Evolutionary conservation across 2,329 filamentous ascomycete species (phyloP).

Genomic region (Fusarium sp.): DNA sequence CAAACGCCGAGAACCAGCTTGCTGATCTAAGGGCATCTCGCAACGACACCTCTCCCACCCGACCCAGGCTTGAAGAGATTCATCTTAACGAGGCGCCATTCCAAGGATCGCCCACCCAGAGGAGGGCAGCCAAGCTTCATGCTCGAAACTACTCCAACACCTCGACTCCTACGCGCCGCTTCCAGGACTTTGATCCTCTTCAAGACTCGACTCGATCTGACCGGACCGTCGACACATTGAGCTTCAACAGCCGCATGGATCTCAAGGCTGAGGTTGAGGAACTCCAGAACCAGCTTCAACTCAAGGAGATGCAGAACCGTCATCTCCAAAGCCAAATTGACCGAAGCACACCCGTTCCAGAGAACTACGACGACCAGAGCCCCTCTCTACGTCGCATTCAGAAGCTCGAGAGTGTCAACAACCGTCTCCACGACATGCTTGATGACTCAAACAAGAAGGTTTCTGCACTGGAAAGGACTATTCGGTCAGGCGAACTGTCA

Average conservation of each 20-base stretch:
- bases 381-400: slow-evolving; percentile 85
- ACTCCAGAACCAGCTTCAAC: slow-evolving; percentile 92
- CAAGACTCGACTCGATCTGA: slow-evolving; percentile 88
- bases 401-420: slow-evolving; percentile 93
- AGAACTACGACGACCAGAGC: slow-evolving; percentile 80
- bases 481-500: slow-evolving; percentile 88
- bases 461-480: slow-evolving; percentile 86
- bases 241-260: slow-evolving; percentile 90
- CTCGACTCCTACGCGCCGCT: slow-evolving; percentile 81
- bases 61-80: slow-evolving; percentile 87
- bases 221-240: slow-evolving; percentile 81
- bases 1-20: slow-evolving; percentile 85
- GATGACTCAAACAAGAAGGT: slow-evolving; percentile 95
- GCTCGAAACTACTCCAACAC: slow-evolving; percentile 75
- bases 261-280: slow-evolving; percentile 91
- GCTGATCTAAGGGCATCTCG: slow-evolving; percentile 80
- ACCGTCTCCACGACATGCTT: slow-evolving; percentile 89
- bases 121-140: slow-evolving; percentile 67
- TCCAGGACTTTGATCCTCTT: slow-evolving; percentile 68
- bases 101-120: slow-evolving; percentile 79
- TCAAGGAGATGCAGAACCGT: slow-evolving; percentile 94
- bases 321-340: slow-evolving; percentile 91
- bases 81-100: slow-evolving; percentile 82
- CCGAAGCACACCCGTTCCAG: slow-evolving; percentile 70
- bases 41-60: slow-evolving; percentile 73